These are phyloP conservation scores for Nannizziopsis barbatae DNA, from an alignment of 2,329 filamentous ascomycete species.

Conservation along the genomic window DNA sequence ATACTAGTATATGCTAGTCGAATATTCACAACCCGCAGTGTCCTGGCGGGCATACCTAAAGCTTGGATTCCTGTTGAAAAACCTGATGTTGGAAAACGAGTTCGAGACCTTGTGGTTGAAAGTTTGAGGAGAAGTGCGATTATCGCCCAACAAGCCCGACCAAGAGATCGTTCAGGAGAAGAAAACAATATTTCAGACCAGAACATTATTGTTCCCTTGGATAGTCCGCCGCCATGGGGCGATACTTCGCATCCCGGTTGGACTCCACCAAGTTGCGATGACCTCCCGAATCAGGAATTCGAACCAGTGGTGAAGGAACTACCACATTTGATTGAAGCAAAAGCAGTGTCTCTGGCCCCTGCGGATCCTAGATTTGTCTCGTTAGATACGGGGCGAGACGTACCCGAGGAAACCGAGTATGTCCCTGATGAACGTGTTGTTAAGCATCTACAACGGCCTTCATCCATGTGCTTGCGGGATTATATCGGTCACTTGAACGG, in stretches of 20 bases:
- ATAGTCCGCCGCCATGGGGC: constrained; percentile 57
- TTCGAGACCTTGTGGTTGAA: constrained; percentile 63
- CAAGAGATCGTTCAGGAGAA: constrained; percentile 47
- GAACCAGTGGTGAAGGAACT: constrained; percentile 69
- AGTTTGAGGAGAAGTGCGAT: constrained; percentile 65
- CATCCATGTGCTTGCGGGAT: constrained; percentile 62
- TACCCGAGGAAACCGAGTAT: constrained; percentile 26
- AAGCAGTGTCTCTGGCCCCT: constrained; percentile 75
- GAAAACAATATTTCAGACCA: constrained; percentile 16
- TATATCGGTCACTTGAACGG: constrained; percentile 63
- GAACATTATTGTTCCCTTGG: constrained; percentile 22
- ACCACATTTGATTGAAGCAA: constrained; percentile 81
- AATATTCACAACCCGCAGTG: constrained; percentile 75
- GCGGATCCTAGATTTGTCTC: constrained; percentile 37
- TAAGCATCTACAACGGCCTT: constrained; percentile 57
- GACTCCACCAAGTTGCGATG: constrained; percentile 65
- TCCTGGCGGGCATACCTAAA: constrained; percentile 74
- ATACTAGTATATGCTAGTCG: constrained; percentile 68
- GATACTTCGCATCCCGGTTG: constrained; percentile 78
- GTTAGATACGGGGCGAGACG: not conserved
- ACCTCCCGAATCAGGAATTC: constrained; percentile 75
- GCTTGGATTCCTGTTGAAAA: constrained; percentile 76
- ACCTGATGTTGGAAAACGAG: constrained; percentile 63
- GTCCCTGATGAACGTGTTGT: constrained; percentile 57
- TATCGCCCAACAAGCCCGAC: constrained; percentile 66